Base-by-base conservation (phyloP, 345 rosid genomes). In the Acer negundo region DNA sequence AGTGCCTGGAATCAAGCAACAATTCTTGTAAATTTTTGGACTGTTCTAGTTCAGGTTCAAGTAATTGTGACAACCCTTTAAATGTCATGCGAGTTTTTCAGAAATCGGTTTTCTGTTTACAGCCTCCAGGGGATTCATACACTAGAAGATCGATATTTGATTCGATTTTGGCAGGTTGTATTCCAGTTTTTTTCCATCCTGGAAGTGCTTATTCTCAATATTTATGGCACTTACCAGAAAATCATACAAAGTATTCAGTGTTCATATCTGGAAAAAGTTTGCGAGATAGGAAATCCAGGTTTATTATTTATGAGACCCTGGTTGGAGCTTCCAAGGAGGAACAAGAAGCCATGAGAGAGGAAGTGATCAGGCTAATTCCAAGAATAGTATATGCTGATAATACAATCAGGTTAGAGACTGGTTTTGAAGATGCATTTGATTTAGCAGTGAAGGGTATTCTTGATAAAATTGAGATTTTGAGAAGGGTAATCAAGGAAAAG, bases 381-480 rank as follows among this genome's bases (percentile, higher is more conserved):
- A 76, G 72, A 20, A 44, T 79, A 12, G n/a, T 75, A 15, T 82
- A 75, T 76, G 75, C 62, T 2, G 58, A 79, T 61, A 35, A 35
- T 35, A 35, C 38, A 35, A 35, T 42, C 46, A 42, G 46, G 9
- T 42, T 42, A 42, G 46, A 42, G 46, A 42, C 75, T 15, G 74
- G 74, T 55, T 1, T 75, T 66, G 78, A 77, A 58, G 86, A 83
- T 83, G 86, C 86, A 23, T 80, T 83, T 80, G 83, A 83, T 61
- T 22, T 83, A 46, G 70, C 81, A 55, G 65, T 83, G 24, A 64
- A 80, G 53, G 78, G 83, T 42, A 44, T 80, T 77, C 77, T 80
- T 4, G 63, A 66, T 38, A 83, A 71, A 65, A 67, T 70, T 38
- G 70, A 58, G n/a, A 26, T 3, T 35, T 9, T 19, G 46, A 38